Base-by-base conservation (phyloP, 208 protist species). In the Acanthamoeba rhysodes region DNA sequence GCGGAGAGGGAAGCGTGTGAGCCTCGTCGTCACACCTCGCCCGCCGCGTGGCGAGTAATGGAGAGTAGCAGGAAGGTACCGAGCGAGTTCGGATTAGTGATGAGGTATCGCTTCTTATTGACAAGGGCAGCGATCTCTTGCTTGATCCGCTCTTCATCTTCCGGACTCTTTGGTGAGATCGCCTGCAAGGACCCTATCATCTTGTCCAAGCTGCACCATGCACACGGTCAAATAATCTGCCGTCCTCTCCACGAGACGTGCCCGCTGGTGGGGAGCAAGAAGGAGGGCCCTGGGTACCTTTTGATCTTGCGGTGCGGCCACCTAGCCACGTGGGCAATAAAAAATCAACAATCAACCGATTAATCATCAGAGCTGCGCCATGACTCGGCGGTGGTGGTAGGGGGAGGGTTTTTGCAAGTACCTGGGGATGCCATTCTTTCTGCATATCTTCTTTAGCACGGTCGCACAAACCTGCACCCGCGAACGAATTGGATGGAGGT, bases 221-320 rank as follows among this genome's bases (percentile, higher is more conserved):
- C 24, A 68, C 2, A 41, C 4, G 37, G 37, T 41, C 37, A 41
- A 41, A 41, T 4, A 41, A 41, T 41, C 37, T 41, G 37, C 37
- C n/a, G n/a, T 41, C 37, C 37, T 41, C 37, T n/a, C 37, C 4
- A 41, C 37, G 4, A 41, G 37, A 41, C 37, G 37, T 41, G 37
- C 37, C 37, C 37, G n/a, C n/a, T n/a, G n/a, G 4, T 41, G 4
- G 37, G 37, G 37, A 41, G 37, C 37, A 12, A 53, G 74, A 91
- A 12, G 14, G 18, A 2, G 37, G 3, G 20, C 16, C 4, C 24
- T 34, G 7, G 20, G 9, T 22, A 85, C 76, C 76, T 94, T 57
- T 94, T 94, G 55, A 94, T 94, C 88, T 97, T 97, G 64, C 96
- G 93, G 20, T 97, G 96, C 34, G 96, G 96, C 96, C 96, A 97